Evolutionary conservation across 371 early-diverging fungal species (phyloP).

Genomic region (Circinella umbellata): DNA sequence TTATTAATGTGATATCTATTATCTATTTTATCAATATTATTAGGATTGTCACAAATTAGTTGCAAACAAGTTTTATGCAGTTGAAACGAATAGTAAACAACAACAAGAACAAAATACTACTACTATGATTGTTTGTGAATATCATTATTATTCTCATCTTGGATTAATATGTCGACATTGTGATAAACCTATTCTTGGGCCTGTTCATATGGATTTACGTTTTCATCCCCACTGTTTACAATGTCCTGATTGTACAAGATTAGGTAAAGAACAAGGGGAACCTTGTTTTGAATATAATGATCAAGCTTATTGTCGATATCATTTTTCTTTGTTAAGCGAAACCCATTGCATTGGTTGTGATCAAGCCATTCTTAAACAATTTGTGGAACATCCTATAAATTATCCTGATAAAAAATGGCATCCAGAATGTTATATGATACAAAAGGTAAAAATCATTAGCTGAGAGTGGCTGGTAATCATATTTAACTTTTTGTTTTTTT

Average conservation of each 20-base stretch:
- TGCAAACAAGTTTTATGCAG: conserved; percentile 24
- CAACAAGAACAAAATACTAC: not conserved
- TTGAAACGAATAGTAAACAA: conserved; percentile 7
- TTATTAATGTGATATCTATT: not conserved
- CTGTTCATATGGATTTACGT: conserved; percentile 5
- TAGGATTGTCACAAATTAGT: conserved; percentile 25
- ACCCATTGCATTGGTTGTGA: conserved; percentile 94
- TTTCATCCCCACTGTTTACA: conserved; percentile 22
- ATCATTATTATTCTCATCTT: conserved; percentile 18
- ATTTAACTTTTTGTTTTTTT: too few relatives aligned
- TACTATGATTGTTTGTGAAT: conserved; percentile 13
- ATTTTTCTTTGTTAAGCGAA: conserved; percentile 85
- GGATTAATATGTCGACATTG: conserved; percentile 10
- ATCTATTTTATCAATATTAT: conserved; percentile 1
- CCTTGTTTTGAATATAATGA: conserved; percentile 88
- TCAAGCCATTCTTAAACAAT: conserved; percentile 91
- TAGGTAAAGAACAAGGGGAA: not conserved
- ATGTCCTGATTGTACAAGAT: conserved; percentile 15
- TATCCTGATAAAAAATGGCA: conserved; percentile 89
- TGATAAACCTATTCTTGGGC: conserved; percentile 9
- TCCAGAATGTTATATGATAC: conserved; percentile 98
- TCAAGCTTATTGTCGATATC: conserved; percentile 87
- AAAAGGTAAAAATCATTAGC: conserved; percentile 24
- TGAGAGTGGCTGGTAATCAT: too few relatives aligned
- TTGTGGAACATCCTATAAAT: conserved; percentile 80